These are phyloP conservation scores for Boletellus sp. DNA, from an alignment of 768 basidiomycete genomes.

Conservation along the genomic window DNA sequence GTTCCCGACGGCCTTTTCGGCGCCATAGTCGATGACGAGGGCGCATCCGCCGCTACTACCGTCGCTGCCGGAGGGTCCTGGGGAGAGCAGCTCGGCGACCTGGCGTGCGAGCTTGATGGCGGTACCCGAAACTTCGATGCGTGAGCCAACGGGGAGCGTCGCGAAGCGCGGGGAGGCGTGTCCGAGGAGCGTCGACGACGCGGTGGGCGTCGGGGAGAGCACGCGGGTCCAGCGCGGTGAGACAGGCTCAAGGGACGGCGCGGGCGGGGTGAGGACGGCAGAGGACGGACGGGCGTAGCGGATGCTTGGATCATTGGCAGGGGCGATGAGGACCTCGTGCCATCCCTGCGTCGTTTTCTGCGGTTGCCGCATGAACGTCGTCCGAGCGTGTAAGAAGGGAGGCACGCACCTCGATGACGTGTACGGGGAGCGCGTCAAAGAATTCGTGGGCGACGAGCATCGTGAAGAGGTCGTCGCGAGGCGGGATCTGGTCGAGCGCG, in stretches of 20 bases:
- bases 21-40: slow-evolving; percentile 89
- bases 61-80: neutral
- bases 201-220: slow-evolving; percentile 56
- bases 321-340: slow-evolving; percentile 77
- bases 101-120: slow-evolving; percentile 65
- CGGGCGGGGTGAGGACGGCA: slow-evolving; percentile 6
- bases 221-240: slow-evolving; percentile 56
- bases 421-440: slow-evolving; percentile 94
- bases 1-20: slow-evolving; percentile 58
- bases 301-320: slow-evolving; percentile 38
- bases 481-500: slow-evolving; percentile 62
- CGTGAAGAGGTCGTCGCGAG: slow-evolving; percentile 55
- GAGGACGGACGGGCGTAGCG: slow-evolving; percentile 23
- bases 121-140: slow-evolving; percentile 77
- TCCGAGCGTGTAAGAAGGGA: no score
- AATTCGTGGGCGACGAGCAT: slow-evolving; percentile 95
- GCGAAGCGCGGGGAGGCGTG: slow-evolving; percentile 68
- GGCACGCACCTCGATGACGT: slow-evolving; percentile 72
- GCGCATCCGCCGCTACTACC: slow-evolving; percentile 52
- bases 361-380: neutral
- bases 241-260: neutral
- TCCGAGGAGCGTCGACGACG: slow-evolving; percentile 53
- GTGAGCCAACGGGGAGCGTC: slow-evolving; percentile 60
- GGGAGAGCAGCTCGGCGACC: slow-evolving; percentile 59
- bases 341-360: slow-evolving; percentile 80